A percentile compares a stretch with the other conserved stretches of the same genome.
Conservation (phyloP, 228 moss, liverwort and hornwort genomes). For the Sphagnum fallax region DNA sequence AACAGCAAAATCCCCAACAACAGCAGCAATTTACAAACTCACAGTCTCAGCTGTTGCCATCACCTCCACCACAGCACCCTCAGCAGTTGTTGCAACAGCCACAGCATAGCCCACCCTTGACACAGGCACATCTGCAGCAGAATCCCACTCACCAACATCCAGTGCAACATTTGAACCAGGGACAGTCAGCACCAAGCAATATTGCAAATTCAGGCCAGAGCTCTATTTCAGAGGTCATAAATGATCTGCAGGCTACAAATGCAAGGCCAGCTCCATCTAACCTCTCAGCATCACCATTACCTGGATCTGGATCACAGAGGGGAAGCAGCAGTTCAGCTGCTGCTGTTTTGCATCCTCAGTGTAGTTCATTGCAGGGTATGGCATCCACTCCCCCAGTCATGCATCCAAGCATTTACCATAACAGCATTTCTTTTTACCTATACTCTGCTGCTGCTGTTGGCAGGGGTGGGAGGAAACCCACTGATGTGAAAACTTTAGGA, state of each 20-base stretch:
- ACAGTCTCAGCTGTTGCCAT: constrained; percentile 20
- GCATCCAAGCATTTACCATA: constrained; percentile 37
- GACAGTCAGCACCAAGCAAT: constrained; percentile 13
- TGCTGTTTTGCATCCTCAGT: constrained; percentile 32
- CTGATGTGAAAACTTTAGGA: constrained; percentile 21
- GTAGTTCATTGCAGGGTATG: constrained; percentile 13
- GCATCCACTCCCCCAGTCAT: constrained; percentile 17
- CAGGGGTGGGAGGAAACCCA: constrained; percentile 8
- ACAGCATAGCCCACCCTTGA: constrained; percentile 11
- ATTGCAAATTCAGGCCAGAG: constrained; percentile 20
- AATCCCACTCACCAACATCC: constrained; percentile 19
- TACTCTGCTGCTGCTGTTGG: constrained; percentile 11
- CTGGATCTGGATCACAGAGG: constrained; percentile 24
- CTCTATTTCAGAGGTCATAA: constrained; percentile 17
- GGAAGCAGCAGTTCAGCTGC: constrained; percentile 19
- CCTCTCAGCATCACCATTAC: constrained; percentile 8
- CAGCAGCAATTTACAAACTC: constrained; percentile 7
- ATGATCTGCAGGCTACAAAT: constrained; percentile 4
- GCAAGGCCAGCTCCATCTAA: constrained; percentile 27
- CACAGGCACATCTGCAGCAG: constrained; percentile 6
- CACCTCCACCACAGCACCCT: constrained; percentile 10
- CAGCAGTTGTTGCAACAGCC: constrained; percentile 10
- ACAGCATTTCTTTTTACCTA: constrained; percentile 4
- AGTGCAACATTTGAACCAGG: constrained; percentile 6
- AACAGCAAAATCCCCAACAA: neutral